phyloP scores from a whole-genome alignment of 495 filamentous ascomycete genomes.

The Chaetomidium leptoderma region DNA sequence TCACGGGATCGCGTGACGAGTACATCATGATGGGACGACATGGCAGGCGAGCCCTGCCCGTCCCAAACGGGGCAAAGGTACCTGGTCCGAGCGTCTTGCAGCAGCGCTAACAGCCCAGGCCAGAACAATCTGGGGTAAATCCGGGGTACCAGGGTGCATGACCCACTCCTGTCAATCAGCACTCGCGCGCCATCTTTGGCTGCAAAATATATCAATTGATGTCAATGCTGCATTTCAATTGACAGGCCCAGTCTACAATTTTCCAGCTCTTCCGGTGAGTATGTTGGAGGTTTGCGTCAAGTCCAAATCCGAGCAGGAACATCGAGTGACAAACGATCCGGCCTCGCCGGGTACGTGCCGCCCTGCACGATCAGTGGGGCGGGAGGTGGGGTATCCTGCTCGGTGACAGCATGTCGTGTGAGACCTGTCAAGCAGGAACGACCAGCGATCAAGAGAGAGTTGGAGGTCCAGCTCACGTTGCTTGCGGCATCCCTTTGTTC shows the following conservation, averaged over 20 bases:
- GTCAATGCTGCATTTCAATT: background rate
- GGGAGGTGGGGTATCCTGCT: conserved; percentile 7
- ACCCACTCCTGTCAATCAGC: background rate
- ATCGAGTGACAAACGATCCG: conserved; percentile 1
- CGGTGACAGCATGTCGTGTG: conserved; percentile 1
- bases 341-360: background rate
- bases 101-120: conserved; percentile 9
- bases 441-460: background rate
- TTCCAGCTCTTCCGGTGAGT: background rate
- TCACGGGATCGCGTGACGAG: conserved; percentile 34
- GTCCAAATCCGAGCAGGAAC: background rate
- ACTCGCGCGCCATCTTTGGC: background rate
- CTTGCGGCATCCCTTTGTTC: background rate
- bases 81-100: conserved; percentile 32
- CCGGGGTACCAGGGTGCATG: conserved; percentile 21
- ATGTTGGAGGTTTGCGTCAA: background rate
- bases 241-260: background rate
- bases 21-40: conserved; percentile 37
- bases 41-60: conserved; percentile 19
- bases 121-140: conserved; percentile 24
- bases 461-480: background rate
- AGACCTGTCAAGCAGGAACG: background rate
- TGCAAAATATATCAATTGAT: background rate
- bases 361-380: conserved; percentile 1
- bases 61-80: conserved; percentile 20